phyloP scores from a whole-genome alignment of 768 basidiomycete genomes.

The Baorangia bicolor region DNA sequence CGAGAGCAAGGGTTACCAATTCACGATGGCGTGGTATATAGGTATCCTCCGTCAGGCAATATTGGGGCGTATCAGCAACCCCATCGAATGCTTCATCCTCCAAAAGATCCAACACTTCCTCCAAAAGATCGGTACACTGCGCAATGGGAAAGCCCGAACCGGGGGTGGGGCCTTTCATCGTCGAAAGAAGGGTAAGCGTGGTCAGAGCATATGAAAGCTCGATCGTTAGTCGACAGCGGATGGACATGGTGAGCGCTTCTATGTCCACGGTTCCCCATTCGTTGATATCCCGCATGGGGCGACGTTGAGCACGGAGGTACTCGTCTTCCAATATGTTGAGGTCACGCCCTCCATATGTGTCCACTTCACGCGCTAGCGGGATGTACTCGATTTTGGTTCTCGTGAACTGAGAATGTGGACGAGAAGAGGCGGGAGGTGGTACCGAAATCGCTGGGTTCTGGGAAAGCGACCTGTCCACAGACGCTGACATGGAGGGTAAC shows the following conservation, averaged over 20 bases:
- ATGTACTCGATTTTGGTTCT: constrained; percentile 88
- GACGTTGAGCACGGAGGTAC: constrained; percentile 47
- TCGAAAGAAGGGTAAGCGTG: constrained; percentile 77
- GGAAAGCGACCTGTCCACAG: constrained; percentile 18
- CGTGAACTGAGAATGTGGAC: constrained; percentile 49
- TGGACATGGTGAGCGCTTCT: constrained; percentile 89
- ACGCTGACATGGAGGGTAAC: constrained; percentile 18
- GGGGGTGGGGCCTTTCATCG: constrained; percentile 63
- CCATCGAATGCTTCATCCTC: constrained; percentile 76
- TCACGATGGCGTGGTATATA: constrained; percentile 63
- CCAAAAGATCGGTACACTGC: constrained; percentile 77
- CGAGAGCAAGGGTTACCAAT: constrained; percentile 56
- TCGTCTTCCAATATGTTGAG: constrained; percentile 65
- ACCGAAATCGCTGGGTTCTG: constrained; percentile 27
- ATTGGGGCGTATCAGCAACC: constrained; percentile 34
- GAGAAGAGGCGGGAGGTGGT: constrained; percentile 33
- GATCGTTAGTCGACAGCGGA: constrained; percentile 78
- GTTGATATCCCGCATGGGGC: constrained; percentile 67
- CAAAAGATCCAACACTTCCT: constrained; percentile 83
- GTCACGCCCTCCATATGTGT: constrained; percentile 82
- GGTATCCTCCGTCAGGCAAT: constrained; percentile 29
- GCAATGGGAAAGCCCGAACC: constrained; percentile 67
- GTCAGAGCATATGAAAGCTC: constrained; percentile 92
- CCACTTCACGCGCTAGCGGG: constrained; percentile 72
- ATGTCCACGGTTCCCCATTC: constrained; percentile 91